Conservation (phyloP, 1,284 basidiomycete genomes). For the Cutaneotrichosporon sp. region DNA sequence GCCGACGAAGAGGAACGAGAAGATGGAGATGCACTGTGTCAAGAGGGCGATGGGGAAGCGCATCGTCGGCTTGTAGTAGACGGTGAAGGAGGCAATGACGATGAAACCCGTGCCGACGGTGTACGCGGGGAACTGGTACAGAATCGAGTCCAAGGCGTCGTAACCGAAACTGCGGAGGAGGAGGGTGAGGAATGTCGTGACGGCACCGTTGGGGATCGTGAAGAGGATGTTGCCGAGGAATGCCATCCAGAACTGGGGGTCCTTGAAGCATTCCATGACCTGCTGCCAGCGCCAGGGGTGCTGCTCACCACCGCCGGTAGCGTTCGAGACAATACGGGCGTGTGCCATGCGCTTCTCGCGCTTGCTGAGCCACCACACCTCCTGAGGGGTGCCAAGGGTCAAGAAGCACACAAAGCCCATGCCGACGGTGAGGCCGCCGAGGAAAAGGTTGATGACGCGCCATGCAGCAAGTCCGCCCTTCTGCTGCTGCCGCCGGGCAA, state of each 20-base stretch:
- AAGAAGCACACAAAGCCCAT: constrained; percentile 8
- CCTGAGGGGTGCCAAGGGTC: constrained; percentile 26
- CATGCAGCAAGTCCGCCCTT: constrained; percentile 21
- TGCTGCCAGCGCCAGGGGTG: constrained; percentile 30
- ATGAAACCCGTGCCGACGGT: constrained; percentile 14
- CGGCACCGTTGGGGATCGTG: not conserved
- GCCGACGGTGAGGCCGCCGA: constrained; percentile 26
- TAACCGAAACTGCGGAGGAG: constrained; percentile 16
- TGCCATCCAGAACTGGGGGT: constrained; percentile 25
- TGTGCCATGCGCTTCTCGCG: constrained; percentile 28
- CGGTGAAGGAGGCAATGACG: constrained; percentile 7
- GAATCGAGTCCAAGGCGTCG: constrained; percentile 14
- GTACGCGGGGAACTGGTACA: constrained; percentile 18
- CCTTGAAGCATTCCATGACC: constrained; percentile 26
- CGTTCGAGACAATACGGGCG: constrained; percentile 21
- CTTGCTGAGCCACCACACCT: constrained; percentile 29
- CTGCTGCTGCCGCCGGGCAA: constrained; percentile 20
- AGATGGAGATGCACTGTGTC: constrained; percentile 11
- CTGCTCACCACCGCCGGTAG: constrained; percentile 12
- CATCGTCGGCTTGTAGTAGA: constrained; percentile 8
- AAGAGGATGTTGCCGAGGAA: constrained; percentile 15
- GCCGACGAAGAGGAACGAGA: constrained; percentile 23
- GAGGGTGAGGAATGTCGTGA: constrained; percentile 20
- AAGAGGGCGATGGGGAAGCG: constrained; percentile 24
- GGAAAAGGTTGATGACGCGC: constrained; percentile 34